Conservation (phyloP, 371 early-diverging fungal species). For the Mucor piriformis region DNA sequence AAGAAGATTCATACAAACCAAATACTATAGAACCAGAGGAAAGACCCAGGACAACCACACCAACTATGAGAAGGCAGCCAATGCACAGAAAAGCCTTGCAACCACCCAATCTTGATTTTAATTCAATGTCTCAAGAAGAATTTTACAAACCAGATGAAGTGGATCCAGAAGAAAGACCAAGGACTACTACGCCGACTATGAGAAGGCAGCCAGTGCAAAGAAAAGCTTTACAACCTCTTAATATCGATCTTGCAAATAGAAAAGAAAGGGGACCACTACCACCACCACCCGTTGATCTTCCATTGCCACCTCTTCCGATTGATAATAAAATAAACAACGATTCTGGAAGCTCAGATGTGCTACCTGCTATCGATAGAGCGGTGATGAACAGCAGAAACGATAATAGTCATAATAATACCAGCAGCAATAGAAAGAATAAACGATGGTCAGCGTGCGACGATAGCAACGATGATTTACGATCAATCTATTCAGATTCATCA, state of each 20-base stretch:
- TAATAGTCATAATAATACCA: background rate
- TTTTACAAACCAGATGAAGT: background rate
- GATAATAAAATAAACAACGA: background rate
- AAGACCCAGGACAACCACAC: slow-evolving; percentile 28
- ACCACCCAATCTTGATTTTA: slow-evolving; percentile 31
- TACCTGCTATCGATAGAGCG: slow-evolving; percentile 16
- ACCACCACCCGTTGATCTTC: slow-evolving; percentile 5
- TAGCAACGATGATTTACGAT: slow-evolving; percentile 22
- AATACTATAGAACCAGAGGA: slow-evolving; percentile 11
- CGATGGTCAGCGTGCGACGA: background rate
- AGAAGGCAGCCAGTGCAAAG: slow-evolving; percentile 4
- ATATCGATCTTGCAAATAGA: slow-evolving; percentile 30
- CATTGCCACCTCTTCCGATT: background rate
- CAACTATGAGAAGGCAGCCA: slow-evolving; percentile 19
- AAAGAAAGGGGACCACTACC: slow-evolving; percentile 7
- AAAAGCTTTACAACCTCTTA: slow-evolving; percentile 15
- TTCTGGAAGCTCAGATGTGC: slow-evolving; percentile 22
- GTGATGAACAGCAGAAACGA: background rate
- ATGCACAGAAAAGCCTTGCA: slow-evolving; percentile 1
- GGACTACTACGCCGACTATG: slow-evolving; percentile 31
- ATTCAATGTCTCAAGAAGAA: slow-evolving; percentile 14
- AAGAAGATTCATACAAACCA: slow-evolving; percentile 1
- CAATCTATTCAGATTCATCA: slow-evolving; percentile 33
- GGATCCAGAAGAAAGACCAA: slow-evolving; percentile 19
- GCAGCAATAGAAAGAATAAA: background rate